phyloP scores from a whole-genome alignment of 306 rosid species.

The Delonix regia region DNA sequence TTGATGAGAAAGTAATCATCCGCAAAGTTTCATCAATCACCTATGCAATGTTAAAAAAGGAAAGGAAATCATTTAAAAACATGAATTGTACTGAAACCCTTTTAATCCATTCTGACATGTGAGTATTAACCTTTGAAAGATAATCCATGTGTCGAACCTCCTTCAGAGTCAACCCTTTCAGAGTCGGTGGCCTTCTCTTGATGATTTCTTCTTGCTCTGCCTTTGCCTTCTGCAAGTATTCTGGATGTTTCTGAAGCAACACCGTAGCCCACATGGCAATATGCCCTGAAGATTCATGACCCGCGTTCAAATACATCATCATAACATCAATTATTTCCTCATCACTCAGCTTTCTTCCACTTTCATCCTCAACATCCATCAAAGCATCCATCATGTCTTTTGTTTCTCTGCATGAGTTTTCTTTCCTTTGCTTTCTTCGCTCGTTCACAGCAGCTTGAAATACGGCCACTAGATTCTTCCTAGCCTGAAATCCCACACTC shows the following conservation, averaged over 20 bases:
- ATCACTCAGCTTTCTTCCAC: slow-evolving; percentile 65
- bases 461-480: slow-evolving; percentile 61
- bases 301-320: slow-evolving; percentile 92
- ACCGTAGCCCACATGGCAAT: slow-evolving; percentile 83
- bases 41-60: slow-evolving; percentile 36
- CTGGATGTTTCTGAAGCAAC: slow-evolving; percentile 64
- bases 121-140: slow-evolving; percentile 82
- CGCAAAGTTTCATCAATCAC: slow-evolving; percentile 93
- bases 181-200: slow-evolving; percentile 65
- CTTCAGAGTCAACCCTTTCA: slow-evolving; percentile 61
- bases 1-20: slow-evolving; percentile 70
- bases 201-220: slow-evolving; percentile 78
- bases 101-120: no score
- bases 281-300: slow-evolving; percentile 96
- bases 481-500: slow-evolving; percentile 55
- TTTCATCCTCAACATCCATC: slow-evolving; percentile 75
- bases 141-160: slow-evolving; percentile 80
- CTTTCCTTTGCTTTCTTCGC: slow-evolving; percentile 49
- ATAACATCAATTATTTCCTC: slow-evolving; percentile 76
- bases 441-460: slow-evolving; percentile 71
- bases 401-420: slow-evolving; percentile 10
- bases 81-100: no score
- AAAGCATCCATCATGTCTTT: slow-evolving; percentile 92
- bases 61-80: neutral
- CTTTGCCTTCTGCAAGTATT: slow-evolving; percentile 73